A percentile compares a stretch with the other conserved stretches of the same genome.
Conservation (phyloP, 202 grass and related monocot species). For the Panicum hallii region DNA sequence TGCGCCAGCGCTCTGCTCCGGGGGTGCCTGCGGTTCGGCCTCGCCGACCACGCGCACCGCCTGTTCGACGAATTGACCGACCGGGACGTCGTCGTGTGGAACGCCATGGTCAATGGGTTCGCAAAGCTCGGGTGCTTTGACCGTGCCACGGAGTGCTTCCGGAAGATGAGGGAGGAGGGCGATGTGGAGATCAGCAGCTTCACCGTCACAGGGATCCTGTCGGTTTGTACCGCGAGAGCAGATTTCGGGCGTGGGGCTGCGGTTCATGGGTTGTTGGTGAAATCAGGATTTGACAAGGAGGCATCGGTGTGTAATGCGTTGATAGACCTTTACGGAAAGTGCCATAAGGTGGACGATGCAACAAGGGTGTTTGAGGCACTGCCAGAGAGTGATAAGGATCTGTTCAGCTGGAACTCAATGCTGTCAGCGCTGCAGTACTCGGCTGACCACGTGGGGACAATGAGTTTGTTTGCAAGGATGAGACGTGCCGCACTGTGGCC, state of each 20-base stretch:
- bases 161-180: constrained; percentile 40
- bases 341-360: constrained; percentile 54
- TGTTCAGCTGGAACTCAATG: constrained; percentile 92
- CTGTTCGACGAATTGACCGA: constrained; percentile 68
- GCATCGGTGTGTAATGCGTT: constrained; percentile 62
- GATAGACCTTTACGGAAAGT: constrained; percentile 83
- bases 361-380: constrained; percentile 63
- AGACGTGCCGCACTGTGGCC: constrained; percentile 40
- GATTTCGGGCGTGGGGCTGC: constrained; percentile 52
- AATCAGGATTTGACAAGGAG: constrained; percentile 51
- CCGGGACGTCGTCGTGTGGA: constrained; percentile 74
- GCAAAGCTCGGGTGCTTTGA: constrained; percentile 60
- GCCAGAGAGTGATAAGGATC: constrained; percentile 46
- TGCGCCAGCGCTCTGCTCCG: constrained; percentile 62
- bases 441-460: constrained; percentile 54
- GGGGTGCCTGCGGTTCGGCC: constrained; percentile 47
- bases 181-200: constrained; percentile 57
- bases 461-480: constrained; percentile 60
- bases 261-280: constrained; percentile 67
- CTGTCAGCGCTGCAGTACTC: constrained; percentile 69
- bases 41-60: constrained; percentile 52
- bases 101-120: constrained; percentile 78
- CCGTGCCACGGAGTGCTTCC: constrained; percentile 56
- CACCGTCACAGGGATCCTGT: constrained; percentile 70
- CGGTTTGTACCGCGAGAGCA: constrained; percentile 58